Evolutionary conservation across 73 alveolate species (phyloP).

Genomic region (Tetrahymena thermophila): DNA sequence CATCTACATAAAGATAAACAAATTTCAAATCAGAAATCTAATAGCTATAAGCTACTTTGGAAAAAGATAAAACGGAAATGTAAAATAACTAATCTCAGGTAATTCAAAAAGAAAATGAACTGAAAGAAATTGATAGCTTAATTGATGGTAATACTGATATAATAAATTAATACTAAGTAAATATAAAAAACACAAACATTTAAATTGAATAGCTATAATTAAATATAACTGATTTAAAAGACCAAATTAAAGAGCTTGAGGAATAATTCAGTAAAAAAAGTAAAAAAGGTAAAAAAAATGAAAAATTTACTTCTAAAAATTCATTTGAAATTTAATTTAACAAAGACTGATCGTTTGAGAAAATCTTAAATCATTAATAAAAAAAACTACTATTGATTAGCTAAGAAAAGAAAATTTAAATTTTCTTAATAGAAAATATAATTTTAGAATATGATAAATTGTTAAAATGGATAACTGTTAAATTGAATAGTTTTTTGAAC

Average conservation of each 20-base stretch:
- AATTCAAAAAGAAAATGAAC: background rate
- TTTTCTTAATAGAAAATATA: too few species aligned
- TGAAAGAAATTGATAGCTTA: background rate
- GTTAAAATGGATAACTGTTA: too few species aligned
- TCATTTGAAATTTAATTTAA: too few species aligned
- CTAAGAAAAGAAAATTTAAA: too few species aligned
- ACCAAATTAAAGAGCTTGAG: background rate
- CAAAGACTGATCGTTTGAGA: too few species aligned
- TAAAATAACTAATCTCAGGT: background rate
- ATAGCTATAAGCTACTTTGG: background rate
- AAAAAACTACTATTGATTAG: too few species aligned
- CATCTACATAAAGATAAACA: background rate
- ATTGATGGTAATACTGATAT: background rate
- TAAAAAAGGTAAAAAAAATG: background rate
- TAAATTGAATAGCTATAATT: background rate
- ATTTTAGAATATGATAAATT: too few species aligned
- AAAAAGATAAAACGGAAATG: background rate
- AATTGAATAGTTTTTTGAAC: too few species aligned
- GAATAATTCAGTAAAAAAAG: background rate
- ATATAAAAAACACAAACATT: background rate
- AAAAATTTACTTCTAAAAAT: background rate
- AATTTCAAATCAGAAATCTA: background rate
- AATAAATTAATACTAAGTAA: background rate
- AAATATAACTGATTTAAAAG: background rate
- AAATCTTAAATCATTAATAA: too few species aligned